Evolutionary conservation across 352 stramenopile species (phyloP), one percentile per base, ranked within the genome.

Genomic region (Phytopythium oedochilum): DNA sequence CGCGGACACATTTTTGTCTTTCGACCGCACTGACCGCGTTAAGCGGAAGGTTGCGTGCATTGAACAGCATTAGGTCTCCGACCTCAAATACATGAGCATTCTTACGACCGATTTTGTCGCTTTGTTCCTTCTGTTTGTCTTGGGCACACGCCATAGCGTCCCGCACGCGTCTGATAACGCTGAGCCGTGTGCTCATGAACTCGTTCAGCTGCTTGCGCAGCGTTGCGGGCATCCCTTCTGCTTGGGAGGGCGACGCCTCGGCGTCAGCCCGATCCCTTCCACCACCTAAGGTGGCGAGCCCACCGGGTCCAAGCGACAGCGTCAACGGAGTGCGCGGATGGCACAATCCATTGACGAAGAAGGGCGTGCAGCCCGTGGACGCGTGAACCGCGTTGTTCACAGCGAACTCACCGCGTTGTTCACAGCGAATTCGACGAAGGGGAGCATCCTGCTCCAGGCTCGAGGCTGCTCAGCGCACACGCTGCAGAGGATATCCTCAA

Each of bases 311-410:
- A n/a, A n/a, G n/a, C n/a, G n/a, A n/a, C n/a, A n/a, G n/a, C n/a
- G n/a, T n/a, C n/a, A n/a, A n/a, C n/a, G n/a, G n/a, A n/a, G n/a
- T n/a, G n/a, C n/a, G n/a, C n/a, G n/a, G n/a, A n/a, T n/a, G n/a
- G n/a, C n/a, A n/a, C 35, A 61, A 28, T 20, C 15, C 28, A 56
- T 68, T 64, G 11, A 68, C 35, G 51, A 57, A 62, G 51, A 69
- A 64, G 7, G 52, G 59, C 14, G 54, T 68, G 32, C 45, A 47
- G 22, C 53, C 48, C 2, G 63, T 66, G 10, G 57, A 72, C 9
- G 45, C 60, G 29, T 66, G 57, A 23, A 66, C 59, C 20, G 53
- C 49, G 20, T 68, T 68, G 50, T 68, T 68, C 32, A 72, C 68
- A 5, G 52, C 64, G 38, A 72, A 73, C 34, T n/a, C n/a, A n/a